Percentiles rank a stretch among this genome's conserved stretches.
Evolutionary conservation across 2,329 filamentous ascomycete genomes (phyloP).

Genomic region (Paraphoma sp.): DNA sequence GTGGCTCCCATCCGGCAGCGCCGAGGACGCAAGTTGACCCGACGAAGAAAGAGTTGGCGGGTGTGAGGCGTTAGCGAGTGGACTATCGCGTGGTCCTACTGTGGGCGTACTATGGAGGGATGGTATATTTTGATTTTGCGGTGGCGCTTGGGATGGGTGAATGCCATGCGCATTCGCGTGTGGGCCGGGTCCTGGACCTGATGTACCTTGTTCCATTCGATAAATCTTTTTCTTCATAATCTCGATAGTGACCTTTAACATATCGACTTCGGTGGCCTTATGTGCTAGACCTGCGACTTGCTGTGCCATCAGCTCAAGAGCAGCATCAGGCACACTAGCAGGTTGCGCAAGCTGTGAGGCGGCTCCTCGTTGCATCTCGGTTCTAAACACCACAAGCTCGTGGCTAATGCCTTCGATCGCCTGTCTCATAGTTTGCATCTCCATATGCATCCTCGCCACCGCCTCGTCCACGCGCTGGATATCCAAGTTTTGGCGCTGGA

Average conservation of each 20-base stretch:
- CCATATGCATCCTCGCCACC: conserved; percentile 48
- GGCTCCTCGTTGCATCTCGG: conserved; percentile 21
- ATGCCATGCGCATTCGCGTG: conserved; percentile 12
- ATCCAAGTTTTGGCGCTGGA: conserved; percentile 36
- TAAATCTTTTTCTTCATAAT: conserved; percentile 56
- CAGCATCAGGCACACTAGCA: conserved; percentile 39
- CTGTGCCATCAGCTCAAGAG: conserved; percentile 54
- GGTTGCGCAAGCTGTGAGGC: conserved; percentile 6
- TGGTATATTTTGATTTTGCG: conserved; percentile 5
- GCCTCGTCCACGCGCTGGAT: conserved; percentile 51
- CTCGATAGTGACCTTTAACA: conserved; percentile 55
- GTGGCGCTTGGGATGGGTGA: conserved; percentile 13
- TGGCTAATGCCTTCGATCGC: conserved; percentile 46
- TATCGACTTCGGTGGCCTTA: conserved; percentile 56
- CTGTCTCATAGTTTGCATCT: conserved; percentile 49
- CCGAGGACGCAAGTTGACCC: conserved; percentile 2
- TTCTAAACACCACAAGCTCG: conserved; percentile 36
- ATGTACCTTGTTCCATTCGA: conserved; percentile 42
- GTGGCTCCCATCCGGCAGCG: conserved; percentile 25
- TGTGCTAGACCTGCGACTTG: conserved; percentile 50
- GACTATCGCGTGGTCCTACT: neutral
- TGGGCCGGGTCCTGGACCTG: conserved; percentile 8
- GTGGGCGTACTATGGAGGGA: conserved; percentile 2
- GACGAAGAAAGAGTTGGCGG: conserved; percentile 8
- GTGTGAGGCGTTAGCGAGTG: neutral